Evolutionary conservation across 257 asterid genomes (phyloP).

Genomic region (Solanum etuberosum): DNA sequence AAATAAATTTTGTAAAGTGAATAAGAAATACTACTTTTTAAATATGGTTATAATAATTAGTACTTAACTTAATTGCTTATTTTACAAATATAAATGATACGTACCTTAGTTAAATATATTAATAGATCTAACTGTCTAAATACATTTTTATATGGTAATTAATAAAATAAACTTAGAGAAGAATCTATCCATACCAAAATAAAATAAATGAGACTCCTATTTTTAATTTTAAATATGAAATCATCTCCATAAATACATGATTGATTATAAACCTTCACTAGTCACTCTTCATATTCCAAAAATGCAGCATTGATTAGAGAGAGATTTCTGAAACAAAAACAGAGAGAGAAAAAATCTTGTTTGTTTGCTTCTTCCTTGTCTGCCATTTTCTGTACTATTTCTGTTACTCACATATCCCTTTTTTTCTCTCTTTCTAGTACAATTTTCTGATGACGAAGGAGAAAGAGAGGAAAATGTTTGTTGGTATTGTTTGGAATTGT

Average conservation of each 20-base stretch:
- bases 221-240: not conserved
- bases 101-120: not conserved
- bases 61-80: not conserved
- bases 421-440: not conserved
- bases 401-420: not conserved
- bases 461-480: constrained; percentile 41
- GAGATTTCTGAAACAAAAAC: not conserved
- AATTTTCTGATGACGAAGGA: constrained; percentile 4
- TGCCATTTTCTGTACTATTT: not conserved
- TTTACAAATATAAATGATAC: not conserved
- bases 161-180: not conserved
- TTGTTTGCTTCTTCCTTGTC: not conserved
- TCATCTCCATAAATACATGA: not conserved
- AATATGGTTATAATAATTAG: not conserved
- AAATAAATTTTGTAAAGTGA: not conserved
- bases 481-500: constrained; percentile 60
- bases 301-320: not conserved
- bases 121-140: not conserved
- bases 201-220: too few species aligned
- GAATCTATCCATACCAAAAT: not conserved
- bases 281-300: not conserved
- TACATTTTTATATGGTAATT: not conserved
- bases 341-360: not conserved
- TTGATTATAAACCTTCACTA: not conserved
- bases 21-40: not conserved